These are phyloP conservation scores for Talaromyces sp. DNA, from an alignment of 2,329 filamentous ascomycete species.

Conservation along the genomic window DNA sequence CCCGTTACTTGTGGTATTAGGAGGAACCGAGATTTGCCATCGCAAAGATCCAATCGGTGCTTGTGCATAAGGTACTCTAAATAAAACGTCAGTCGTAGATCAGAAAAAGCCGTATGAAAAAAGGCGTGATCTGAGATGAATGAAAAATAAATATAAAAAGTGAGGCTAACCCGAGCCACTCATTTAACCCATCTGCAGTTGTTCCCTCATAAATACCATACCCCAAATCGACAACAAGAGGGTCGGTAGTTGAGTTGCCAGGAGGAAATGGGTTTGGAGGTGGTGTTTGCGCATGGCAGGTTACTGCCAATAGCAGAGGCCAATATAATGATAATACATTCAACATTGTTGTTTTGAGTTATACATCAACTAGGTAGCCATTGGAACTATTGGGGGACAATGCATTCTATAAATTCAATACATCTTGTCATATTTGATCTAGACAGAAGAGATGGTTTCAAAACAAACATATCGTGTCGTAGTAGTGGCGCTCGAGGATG, in stretches of 20 bases:
- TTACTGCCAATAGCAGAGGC: too few species aligned
- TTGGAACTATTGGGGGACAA: too few species aligned
- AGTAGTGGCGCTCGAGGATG: too few species aligned
- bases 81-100: slow-evolving; percentile 8
- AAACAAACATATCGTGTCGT: too few species aligned
- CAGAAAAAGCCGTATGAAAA: not conserved
- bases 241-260: not conserved
- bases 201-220: slow-evolving; percentile 44
- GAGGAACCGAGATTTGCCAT: slow-evolving; percentile 25
- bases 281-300: not conserved
- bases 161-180: slow-evolving; percentile 39
- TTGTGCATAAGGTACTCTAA: slow-evolving; percentile 29
- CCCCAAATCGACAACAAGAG: slow-evolving; percentile 37
- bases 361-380: too few species aligned
- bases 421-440: too few species aligned
- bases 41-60: slow-evolving; percentile 23
- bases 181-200: slow-evolving; percentile 37
- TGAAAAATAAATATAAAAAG: too few species aligned
- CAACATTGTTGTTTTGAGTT: too few species aligned
- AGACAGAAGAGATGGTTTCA: too few species aligned
- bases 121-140: too few species aligned
- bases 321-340: too few species aligned
- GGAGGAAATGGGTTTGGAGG: slow-evolving; percentile 3
- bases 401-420: too few species aligned
- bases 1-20: slow-evolving; percentile 14